Percentiles rank a stretch among this genome's conserved stretches.
Evolutionary conservation across 257 asterid species (phyloP).

Genomic region (Mentha longifolia): DNA sequence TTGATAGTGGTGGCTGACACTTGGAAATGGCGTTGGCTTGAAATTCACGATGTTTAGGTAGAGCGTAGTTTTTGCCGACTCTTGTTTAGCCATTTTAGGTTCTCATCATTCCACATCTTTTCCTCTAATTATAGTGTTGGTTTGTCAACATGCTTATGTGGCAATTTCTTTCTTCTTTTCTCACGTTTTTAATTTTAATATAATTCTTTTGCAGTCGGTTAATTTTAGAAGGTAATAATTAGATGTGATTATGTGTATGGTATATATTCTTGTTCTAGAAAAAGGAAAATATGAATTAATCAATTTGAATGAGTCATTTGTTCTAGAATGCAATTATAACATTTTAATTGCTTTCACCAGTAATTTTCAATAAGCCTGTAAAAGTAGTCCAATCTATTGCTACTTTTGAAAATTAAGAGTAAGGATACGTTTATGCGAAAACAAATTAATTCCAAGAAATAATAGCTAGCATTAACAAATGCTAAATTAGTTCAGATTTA

Average conservation of each 20-base stretch:
- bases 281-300: neutral
- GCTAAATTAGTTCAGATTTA: neutral
- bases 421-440: neutral
- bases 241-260: neutral
- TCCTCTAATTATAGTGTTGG: conserved; percentile 25
- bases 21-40: conserved; percentile 25
- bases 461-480: neutral
- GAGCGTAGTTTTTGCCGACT: conserved; percentile 20
- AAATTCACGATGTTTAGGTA: conserved; percentile 31
- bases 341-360: neutral
- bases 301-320: neutral
- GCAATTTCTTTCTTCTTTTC: too few species aligned
- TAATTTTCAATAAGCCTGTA: neutral
- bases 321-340: too few species aligned
- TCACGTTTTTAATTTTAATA: neutral
- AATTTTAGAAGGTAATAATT: neutral
- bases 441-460: neutral
- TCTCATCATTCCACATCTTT: conserved; percentile 26
- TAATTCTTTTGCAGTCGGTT: neutral
- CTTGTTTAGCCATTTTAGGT: conserved; percentile 17
- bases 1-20: neutral
- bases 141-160: conserved; percentile 18
- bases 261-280: neutral
- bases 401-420: neutral
- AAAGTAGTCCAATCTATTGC: neutral